phyloP scores from a whole-genome alignment of 768 basidiomycete genomes.

The Boletus eberwhitei region DNA sequence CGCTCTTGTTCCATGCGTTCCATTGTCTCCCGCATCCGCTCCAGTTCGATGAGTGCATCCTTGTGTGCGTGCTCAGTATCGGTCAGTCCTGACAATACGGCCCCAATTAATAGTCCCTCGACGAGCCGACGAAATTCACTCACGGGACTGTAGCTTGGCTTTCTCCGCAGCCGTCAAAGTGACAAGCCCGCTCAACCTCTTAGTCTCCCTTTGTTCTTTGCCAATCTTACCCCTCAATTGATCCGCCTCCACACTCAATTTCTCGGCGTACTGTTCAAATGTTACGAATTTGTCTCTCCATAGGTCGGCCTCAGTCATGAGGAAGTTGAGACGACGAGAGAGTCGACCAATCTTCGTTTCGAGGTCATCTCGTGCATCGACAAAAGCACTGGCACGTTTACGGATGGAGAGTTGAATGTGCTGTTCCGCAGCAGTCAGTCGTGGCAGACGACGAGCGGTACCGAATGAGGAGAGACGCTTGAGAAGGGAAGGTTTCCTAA shows the following conservation, averaged over 20 bases:
- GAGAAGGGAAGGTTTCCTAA: constrained; percentile 85
- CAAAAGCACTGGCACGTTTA: constrained; percentile 90
- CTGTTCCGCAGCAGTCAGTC: constrained; percentile 77
- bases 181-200: constrained; percentile 75
- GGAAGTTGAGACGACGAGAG: constrained; percentile 80
- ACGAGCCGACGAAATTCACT: constrained; percentile 30
- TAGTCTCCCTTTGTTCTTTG: constrained; percentile 87
- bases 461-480: constrained; percentile 82
- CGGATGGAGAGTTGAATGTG: constrained; percentile 85
- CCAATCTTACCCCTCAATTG: constrained; percentile 86
- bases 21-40: constrained; percentile 81
- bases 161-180: constrained; percentile 78
- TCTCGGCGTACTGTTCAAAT: constrained; percentile 92
- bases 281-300: constrained; percentile 95
- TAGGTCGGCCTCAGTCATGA: constrained; percentile 86
- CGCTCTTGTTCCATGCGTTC: constrained; percentile 86
- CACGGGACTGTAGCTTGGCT: constrained; percentile 72
- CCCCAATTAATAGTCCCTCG: background rate
- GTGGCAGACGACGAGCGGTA: constrained; percentile 62
- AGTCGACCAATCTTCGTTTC: constrained; percentile 92
- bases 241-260: constrained; percentile 79
- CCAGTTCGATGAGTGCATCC: constrained; percentile 76
- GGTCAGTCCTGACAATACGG: constrained; percentile 54
- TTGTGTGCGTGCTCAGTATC: constrained; percentile 82
- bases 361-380: constrained; percentile 89